A percentile compares a stretch with the other conserved stretches of the same genome.
These are phyloP conservation scores for Cyberlindnera maritima DNA, from an alignment of 805 yeast species.

Conservation along the genomic window DNA sequence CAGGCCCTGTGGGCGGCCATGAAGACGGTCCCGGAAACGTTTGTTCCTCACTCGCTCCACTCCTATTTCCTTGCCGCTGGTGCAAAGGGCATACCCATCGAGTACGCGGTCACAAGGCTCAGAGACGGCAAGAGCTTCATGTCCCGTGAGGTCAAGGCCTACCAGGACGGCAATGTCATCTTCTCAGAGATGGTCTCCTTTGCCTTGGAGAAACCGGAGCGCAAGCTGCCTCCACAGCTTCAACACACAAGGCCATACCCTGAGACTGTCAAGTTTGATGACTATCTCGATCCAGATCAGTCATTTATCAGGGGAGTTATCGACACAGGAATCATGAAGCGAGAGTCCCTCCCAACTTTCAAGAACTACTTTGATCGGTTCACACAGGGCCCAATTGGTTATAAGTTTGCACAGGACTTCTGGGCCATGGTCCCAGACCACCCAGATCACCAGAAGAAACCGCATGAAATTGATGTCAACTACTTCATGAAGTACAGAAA, in stretches of 20 bases:
- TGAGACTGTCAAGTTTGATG: constrained; percentile 10
- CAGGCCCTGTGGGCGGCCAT: constrained; percentile 63
- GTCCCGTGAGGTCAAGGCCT: constrained; percentile 52
- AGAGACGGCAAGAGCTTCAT: constrained; percentile 52
- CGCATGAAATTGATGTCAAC: constrained; percentile 22
- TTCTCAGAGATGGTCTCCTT: constrained; percentile 48
- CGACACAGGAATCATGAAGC: constrained; percentile 13
- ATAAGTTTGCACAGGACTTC: constrained; percentile 35
- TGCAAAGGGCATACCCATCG: constrained; percentile 40
- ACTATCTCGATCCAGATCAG: constrained; percentile 16
- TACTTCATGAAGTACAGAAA: constrained; percentile 15
- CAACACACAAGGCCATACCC: constrained; percentile 20
- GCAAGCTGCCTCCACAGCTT: constrained; percentile 13
- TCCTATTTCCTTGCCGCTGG: constrained; percentile 61
- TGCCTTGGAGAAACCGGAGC: constrained; percentile 7
- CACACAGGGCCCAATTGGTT: constrained; percentile 30
- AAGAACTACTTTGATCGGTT: constrained; percentile 32
- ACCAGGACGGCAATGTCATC: constrained; percentile 49
- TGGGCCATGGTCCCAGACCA: constrained; percentile 24
- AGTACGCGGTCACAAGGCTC: constrained; percentile 51
- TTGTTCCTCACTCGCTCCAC: constrained; percentile 60
- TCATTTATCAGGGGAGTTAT: constrained; percentile 15
- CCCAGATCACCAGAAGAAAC: constrained; percentile 14
- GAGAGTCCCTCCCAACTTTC: constrained; percentile 4
- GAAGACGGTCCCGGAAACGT: constrained; percentile 43